Evolutionary conservation across 1,284 basidiomycete species (phyloP), one percentile per base, ranked within the genome.

Genomic region (Vanrija sp.): DNA sequence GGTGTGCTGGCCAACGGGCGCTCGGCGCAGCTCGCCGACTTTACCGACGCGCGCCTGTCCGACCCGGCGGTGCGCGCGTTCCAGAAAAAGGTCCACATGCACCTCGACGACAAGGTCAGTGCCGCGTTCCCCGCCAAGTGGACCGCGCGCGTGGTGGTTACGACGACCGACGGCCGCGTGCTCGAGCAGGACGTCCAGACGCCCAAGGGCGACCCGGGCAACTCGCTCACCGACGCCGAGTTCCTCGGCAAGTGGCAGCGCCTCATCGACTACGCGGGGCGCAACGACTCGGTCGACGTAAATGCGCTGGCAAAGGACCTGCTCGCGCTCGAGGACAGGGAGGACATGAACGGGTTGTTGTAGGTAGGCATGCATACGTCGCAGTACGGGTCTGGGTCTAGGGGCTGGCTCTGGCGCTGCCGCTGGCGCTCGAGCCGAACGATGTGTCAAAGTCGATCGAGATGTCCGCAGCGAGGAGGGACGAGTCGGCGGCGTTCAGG

Each of bases 41-140:
- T 52, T 10, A 42, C 44, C 23, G 51, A 52, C 16, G 51, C 43
- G 14, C 34, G 51, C 0, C 44, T 52, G 16, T 6, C 18, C 16
- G 51, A 52, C 38, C 44, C 14, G 2, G 51, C 44, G 8, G 51
- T 52, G 38, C 51, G 51, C 44, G 51, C 14, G 8, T 52, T 52
- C 51, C 51, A 52, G 51, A 52, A 52, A 23, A 52, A 52, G 44
- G 51, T 52, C n/a, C 43, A 46, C 44, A 52, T 52, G 51, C 23
- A 52, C 25, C 51, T 52, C 38, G 51, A 46, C 38, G 15, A 16
- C 9, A 25, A 18, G n/a, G 51, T 52, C 44, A 44, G 46, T 12
- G 44, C 38, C 1, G 51, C 51, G 10, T 52, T 46, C 51, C 51
- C 51, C 6, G 38, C 38, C 16, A 39, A 38, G 21, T 52, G 51